These are phyloP conservation scores for Starmerella apicola DNA, from an alignment of 805 yeast genomes.

Conservation along the genomic window DNA sequence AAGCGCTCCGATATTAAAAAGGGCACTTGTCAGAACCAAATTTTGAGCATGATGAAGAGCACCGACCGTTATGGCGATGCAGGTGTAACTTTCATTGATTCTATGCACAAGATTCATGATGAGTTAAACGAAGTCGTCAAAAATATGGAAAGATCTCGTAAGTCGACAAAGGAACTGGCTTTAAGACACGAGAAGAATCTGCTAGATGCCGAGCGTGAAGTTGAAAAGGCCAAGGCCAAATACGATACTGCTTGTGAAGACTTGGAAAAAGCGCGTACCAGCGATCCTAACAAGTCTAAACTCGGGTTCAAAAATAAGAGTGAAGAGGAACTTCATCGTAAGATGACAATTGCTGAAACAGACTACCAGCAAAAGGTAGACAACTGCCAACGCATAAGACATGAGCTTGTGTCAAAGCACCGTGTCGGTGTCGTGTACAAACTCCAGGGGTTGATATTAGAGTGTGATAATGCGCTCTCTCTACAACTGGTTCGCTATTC, in stretches of 20 bases:
- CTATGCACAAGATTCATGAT: conserved; percentile 73
- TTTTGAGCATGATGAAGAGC: conserved; percentile 57
- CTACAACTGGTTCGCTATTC: conserved; percentile 83
- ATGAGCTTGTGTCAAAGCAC: conserved; percentile 54
- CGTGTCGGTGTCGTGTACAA: conserved; percentile 67
- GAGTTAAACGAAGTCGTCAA: conserved; percentile 62
- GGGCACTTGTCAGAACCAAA: conserved; percentile 53
- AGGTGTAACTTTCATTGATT: conserved; percentile 62
- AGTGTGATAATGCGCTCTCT: conserved; percentile 79
- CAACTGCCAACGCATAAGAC: conserved; percentile 58
- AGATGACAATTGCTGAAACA: conserved; percentile 71
- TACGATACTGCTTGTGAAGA: conserved; percentile 76
- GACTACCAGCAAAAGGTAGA: conserved; percentile 75
- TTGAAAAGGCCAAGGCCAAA: conserved; percentile 74
- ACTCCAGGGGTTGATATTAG: conserved; percentile 65
- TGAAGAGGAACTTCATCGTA: conserved; percentile 75
- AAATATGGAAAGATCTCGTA: conserved; percentile 61
- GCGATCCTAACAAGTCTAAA: conserved; percentile 76
- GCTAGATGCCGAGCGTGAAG: conserved; percentile 63
- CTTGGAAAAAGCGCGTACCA: conserved; percentile 62
- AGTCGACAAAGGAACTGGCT: conserved; percentile 69
- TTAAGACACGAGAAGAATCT: conserved; percentile 74
- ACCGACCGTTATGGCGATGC: conserved; percentile 69
- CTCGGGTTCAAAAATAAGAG: conserved; percentile 75
- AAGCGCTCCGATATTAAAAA: conserved; percentile 39